Conservation (phyloP, 768 basidiomycete genomes). For the Lactarius deliciosus region DNA sequence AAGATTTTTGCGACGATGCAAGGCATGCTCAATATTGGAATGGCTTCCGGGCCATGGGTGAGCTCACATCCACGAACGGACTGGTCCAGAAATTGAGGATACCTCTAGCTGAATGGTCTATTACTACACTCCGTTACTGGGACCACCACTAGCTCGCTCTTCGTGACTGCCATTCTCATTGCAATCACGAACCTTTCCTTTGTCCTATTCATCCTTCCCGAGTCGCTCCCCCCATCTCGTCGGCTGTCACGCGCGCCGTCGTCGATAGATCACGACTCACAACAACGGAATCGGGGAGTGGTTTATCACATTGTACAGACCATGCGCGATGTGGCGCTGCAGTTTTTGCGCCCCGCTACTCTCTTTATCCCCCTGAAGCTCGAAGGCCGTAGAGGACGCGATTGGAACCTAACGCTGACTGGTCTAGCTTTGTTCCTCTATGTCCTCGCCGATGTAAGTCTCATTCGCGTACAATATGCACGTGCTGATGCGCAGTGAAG, state of each 20-base stretch:
- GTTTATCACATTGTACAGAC: background rate
- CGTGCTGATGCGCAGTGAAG: conserved; percentile 16
- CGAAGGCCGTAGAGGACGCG: conserved; percentile 26
- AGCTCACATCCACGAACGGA: background rate
- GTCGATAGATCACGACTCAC: conserved; percentile 1
- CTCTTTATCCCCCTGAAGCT: conserved; percentile 25
- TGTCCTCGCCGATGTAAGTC: conserved; percentile 26
- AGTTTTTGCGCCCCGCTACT: conserved; percentile 27
- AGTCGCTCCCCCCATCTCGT: conserved; percentile 24
- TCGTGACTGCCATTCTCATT: conserved; percentile 25
- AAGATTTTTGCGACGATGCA: conserved; percentile 30
- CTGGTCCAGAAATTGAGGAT: background rate
- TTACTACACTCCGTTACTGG: conserved; percentile 19
- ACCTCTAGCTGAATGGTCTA: conserved; percentile 25
- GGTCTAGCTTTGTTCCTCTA: conserved; percentile 28
- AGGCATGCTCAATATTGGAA: conserved; percentile 31
- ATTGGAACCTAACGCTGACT: conserved; percentile 31
- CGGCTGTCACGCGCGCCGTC: conserved; percentile 14
- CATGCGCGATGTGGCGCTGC: conserved; percentile 7
- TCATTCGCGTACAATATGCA: background rate
- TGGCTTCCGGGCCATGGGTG: conserved; percentile 30
- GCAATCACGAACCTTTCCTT: conserved; percentile 26
- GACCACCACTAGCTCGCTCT: conserved; percentile 23
- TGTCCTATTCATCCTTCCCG: conserved; percentile 27
- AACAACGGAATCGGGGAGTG: conserved; percentile 9